Evolutionary conservation across 345 rosid genomes (phyloP).

Genomic region (Hibiscus syriacus): DNA sequence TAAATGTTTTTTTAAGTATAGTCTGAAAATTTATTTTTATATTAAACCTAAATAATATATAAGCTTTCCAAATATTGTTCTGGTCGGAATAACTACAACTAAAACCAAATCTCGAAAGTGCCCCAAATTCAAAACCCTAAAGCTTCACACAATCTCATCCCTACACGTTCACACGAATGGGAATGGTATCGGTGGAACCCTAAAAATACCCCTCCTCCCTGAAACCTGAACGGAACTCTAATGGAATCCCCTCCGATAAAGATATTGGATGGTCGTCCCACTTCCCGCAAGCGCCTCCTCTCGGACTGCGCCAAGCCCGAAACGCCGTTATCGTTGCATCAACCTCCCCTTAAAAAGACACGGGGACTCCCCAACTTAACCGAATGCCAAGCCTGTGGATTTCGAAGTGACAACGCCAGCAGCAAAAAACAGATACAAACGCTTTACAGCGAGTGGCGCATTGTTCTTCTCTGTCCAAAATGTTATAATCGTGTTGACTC

Average conservation of each 20-base stretch:
- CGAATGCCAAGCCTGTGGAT: slow-evolving; percentile 54
- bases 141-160: background rate
- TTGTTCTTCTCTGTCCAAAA: slow-evolving; percentile 42
- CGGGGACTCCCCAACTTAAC: slow-evolving; percentile 46
- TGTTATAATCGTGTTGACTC: slow-evolving; percentile 37
- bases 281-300: slow-evolving; percentile 10
- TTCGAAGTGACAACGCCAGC: slow-evolving; percentile 29
- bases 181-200: background rate
- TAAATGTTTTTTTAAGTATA: no score
- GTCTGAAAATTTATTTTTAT: no score
- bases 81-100: no score
- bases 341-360: slow-evolving; percentile 25
- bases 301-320: background rate
- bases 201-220: background rate
- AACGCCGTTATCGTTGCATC: background rate
- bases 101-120: background rate
- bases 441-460: slow-evolving; percentile 60
- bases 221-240: background rate
- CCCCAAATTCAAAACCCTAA: background rate
- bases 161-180: background rate
- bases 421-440: slow-evolving; percentile 31
- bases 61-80: no score
- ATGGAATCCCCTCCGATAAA: background rate
- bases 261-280: background rate
- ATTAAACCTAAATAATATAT: no score